Conservation (phyloP, 1,284 basidiomycete genomes). For the Porogramme epimiltina region DNA sequence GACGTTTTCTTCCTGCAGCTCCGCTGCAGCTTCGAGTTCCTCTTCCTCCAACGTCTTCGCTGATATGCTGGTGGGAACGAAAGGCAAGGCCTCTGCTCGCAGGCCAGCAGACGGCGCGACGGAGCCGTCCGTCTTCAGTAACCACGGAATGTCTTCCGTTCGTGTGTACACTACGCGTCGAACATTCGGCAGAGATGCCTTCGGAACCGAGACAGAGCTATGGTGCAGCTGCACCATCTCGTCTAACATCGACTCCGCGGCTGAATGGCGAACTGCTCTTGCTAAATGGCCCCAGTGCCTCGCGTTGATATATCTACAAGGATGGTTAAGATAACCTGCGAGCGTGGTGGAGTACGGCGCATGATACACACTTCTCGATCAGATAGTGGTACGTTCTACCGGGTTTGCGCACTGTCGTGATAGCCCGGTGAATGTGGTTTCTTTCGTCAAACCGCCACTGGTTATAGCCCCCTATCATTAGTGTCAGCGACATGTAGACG, state of each 20-base stretch:
- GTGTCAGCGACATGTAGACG: too few species aligned
- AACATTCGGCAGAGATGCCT: slow-evolving; percentile 19
- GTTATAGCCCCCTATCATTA: slow-evolving; percentile 43
- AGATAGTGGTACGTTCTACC: slow-evolving; percentile 20
- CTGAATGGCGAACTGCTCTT: slow-evolving; percentile 31
- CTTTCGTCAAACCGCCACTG: slow-evolving; percentile 26
- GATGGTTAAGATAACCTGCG: neutral
- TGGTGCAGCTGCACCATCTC: slow-evolving; percentile 41
- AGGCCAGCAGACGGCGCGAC: slow-evolving; percentile 3
- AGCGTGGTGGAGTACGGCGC: neutral
- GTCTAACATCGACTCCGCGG: slow-evolving; percentile 33
- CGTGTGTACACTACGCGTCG: slow-evolving; percentile 36
- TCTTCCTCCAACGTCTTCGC: neutral
- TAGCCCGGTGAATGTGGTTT: slow-evolving; percentile 26
- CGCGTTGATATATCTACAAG: slow-evolving; percentile 38
- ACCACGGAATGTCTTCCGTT: slow-evolving; percentile 28
- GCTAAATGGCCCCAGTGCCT: slow-evolving; percentile 38
- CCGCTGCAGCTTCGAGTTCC: neutral
- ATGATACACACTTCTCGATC: slow-evolving; percentile 14
- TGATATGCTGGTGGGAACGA: slow-evolving; percentile 15
- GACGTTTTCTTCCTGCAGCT: slow-evolving; percentile 1
- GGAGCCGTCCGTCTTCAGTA: slow-evolving; percentile 13
- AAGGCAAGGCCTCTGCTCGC: slow-evolving; percentile 24
- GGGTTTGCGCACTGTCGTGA: slow-evolving; percentile 30
- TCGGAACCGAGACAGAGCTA: slow-evolving; percentile 9